Evolutionary conservation across 2,329 filamentous ascomycete genomes (phyloP), one percentile per base, ranked within the genome.

Genomic region (Falciphora oryzae): DNA sequence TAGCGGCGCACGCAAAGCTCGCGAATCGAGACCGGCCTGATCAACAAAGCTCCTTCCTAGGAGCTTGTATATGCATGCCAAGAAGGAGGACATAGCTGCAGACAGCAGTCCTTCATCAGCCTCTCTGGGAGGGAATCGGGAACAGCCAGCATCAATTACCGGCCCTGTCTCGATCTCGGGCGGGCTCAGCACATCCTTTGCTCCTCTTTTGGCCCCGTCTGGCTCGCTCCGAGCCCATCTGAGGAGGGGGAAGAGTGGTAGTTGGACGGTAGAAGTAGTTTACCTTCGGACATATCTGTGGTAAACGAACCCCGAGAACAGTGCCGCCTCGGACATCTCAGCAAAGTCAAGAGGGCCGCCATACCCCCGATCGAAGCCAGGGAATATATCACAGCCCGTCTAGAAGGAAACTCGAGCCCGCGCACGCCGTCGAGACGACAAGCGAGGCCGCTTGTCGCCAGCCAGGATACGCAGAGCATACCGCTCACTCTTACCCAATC

Each of bases 21-120:
- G 71, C 74, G 75, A 78, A 76, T 77, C 71, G 72, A 73, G 72
- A 67, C 68, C 68, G 66, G 65, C 65, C 65, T 70, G 65, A 68
- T 65, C 68, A 70, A 66, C 69, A 72, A 53, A 73, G 69, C 70
- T 66, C 70, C 71, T 72, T 68, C 69, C 71, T 74, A 16, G 69
- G 44, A 53, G 44, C 44, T 67, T 74, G 67, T 73, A 72, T 68
- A 75, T 78, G 75, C 74, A 73, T 73, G 76, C 75, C 76, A 79
- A 78, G 77, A 65, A 70, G 68, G 69, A 73, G 70, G 68, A 72
- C 68, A 74, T 71, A 72, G 69, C 71, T 66, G 67, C 71, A 70
- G 63, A 71, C 66, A 69, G 73, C 68, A 66, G 67, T 62, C 57
- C 64, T 69, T 62, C 70, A 53, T n/a, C 44, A 66, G 68, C 73